Percentiles rank a stretch among this genome's conserved stretches.
Evolutionary conservation across 441 rosid genomes (phyloP).

Genomic region (Jatropha podagrica): DNA sequence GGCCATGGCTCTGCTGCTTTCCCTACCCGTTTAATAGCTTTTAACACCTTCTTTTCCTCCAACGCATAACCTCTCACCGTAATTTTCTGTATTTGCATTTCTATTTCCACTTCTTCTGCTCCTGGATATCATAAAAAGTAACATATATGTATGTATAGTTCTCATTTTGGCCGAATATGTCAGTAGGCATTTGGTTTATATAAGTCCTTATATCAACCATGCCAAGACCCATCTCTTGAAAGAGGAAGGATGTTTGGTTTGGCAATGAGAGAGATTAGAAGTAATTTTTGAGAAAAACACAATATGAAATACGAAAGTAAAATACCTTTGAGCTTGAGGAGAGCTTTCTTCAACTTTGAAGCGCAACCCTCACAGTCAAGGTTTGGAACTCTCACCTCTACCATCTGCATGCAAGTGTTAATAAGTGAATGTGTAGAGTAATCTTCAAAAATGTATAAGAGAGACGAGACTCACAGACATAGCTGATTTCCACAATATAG

Average conservation of each 20-base stretch:
- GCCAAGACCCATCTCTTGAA: no score
- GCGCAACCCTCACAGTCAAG: conserved; percentile 91
- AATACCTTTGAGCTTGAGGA: conserved; percentile 82
- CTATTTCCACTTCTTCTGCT: conserved; percentile 81
- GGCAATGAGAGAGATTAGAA: no score
- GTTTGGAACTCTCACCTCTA: conserved; percentile 89
- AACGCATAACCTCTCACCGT: conserved; percentile 63
- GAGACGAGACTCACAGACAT: conserved; percentile 41
- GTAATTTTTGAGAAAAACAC: no score
- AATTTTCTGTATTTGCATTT: conserved; percentile 78
- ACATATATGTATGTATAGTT: background rate
- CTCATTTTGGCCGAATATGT: background rate
- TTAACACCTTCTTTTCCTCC: conserved; percentile 76
- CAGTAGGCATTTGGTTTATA: background rate
- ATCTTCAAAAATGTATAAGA: no score
- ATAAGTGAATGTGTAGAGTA: no score
- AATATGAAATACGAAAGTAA: no score
- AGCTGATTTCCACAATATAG: conserved; percentile 4
- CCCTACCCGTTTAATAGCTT: conserved; percentile 73
- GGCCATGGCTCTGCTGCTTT: conserved; percentile 96
- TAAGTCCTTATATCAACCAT: no score
- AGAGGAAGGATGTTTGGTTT: no score
- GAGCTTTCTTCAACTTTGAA: conserved; percentile 77
- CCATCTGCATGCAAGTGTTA: conserved; percentile 39
- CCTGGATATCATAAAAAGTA: conserved; percentile 33